phyloP scores from a whole-genome alignment of 129 eudicot genomes.

The Deinandra increscens region DNA sequence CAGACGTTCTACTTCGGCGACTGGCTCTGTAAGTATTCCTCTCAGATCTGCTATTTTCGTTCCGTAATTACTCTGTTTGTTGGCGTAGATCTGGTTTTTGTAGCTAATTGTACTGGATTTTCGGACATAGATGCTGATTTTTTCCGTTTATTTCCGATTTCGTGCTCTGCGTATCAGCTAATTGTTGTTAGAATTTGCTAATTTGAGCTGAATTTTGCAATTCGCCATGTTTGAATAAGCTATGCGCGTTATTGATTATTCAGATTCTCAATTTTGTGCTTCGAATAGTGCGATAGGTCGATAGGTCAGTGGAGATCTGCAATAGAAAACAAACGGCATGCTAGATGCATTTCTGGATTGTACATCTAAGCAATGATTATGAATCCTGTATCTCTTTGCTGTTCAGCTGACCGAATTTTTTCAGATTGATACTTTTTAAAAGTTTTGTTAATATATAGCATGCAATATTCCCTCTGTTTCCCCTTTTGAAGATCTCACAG shows the following conservation, averaged over 20 bases:
- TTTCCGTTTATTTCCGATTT: neutral
- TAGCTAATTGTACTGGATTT: slow-evolving; percentile 18
- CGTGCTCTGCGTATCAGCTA: neutral
- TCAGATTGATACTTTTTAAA: neutral
- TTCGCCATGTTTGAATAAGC: neutral
- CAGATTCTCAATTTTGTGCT: neutral
- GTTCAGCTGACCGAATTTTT: neutral
- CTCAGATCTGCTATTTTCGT: slow-evolving; percentile 21
- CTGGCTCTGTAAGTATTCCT: slow-evolving; percentile 66
- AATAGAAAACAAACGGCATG: too few species aligned
- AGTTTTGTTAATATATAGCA: neutral
- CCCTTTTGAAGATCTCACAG: slow-evolving; percentile 6
- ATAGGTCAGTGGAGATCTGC: too few species aligned
- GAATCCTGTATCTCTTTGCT: neutral
- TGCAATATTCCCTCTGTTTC: neutral
- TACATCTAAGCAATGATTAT: too few species aligned
- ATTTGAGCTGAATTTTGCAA: neutral
- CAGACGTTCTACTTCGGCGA: slow-evolving; percentile 67
- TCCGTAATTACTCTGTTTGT: neutral
- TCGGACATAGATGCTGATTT: neutral
- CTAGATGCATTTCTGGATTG: too few species aligned
- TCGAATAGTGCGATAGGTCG: too few species aligned
- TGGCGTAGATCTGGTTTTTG: slow-evolving; percentile 17
- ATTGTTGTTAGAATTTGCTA: neutral
- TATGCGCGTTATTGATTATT: neutral